Conservation (phyloP, 495 filamentous ascomycete genomes). For the Pyrenula massariospora region DNA sequence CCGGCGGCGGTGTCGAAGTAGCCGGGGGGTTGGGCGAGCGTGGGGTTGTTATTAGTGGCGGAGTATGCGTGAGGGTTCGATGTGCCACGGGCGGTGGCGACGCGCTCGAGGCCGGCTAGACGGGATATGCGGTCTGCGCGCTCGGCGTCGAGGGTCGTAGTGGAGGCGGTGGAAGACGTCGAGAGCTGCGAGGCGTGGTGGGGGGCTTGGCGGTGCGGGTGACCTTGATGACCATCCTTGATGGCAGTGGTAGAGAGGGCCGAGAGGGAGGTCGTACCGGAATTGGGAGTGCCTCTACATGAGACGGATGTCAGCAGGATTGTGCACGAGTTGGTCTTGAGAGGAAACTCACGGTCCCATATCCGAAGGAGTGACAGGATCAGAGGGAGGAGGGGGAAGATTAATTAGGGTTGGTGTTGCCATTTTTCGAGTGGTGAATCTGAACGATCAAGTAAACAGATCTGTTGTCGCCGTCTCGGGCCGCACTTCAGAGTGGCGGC, state of each 20-base stretch:
- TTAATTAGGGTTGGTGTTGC: conserved; percentile 67
- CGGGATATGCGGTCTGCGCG: conserved; percentile 89
- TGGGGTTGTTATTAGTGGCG: conserved; percentile 14
- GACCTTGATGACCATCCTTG: conserved; percentile 84
- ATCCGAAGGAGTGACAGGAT: conserved; percentile 80
- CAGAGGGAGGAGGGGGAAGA: conserved; percentile 71
- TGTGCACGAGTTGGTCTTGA: too few species aligned
- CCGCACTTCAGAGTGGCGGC: neutral
- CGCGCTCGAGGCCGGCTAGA: conserved; percentile 71
- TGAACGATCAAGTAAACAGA: neutral
- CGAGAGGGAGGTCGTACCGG: conserved; percentile 73
- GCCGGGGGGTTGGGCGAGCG: conserved; percentile 21
- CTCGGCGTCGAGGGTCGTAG: conserved; percentile 71
- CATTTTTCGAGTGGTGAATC: conserved; percentile 16
- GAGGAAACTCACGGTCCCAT: conserved; percentile 61
- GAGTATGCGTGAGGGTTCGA: conserved; percentile 21
- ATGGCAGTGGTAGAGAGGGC: conserved; percentile 83
- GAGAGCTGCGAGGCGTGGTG: conserved; percentile 40
- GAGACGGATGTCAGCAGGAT: conserved; percentile 6
- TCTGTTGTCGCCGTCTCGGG: too few species aligned
- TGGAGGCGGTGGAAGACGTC: conserved; percentile 39
- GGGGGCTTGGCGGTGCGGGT: conserved; percentile 41
- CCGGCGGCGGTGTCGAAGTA: conserved; percentile 70
- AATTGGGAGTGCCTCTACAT: conserved; percentile 78
- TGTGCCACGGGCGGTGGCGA: conserved; percentile 52